phyloP scores from a whole-genome alignment of 345 rosid genomes.

The Brassica incana region DNA sequence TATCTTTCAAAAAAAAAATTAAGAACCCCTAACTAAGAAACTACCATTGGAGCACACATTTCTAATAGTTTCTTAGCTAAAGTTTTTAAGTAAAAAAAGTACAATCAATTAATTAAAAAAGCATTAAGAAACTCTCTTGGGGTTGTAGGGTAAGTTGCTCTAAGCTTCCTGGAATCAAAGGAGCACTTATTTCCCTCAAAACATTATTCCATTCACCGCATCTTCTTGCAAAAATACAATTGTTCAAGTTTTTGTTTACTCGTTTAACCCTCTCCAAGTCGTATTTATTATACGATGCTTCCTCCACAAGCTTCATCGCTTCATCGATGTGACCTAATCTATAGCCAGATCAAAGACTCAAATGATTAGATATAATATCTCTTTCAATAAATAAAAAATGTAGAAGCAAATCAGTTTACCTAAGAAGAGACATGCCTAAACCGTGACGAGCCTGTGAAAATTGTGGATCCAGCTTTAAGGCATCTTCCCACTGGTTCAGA shows the following conservation, averaged over 20 bases:
- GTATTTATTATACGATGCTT: not conserved
- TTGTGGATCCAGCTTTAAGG: constrained; percentile 75
- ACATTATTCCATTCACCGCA: constrained; percentile 65
- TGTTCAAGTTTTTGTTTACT: constrained; percentile 62
- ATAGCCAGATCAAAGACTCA: constrained; percentile 37
- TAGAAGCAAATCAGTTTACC: constrained; percentile 41
- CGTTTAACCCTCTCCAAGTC: not conserved
- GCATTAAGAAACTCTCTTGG: no score
- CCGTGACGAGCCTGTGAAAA: constrained; percentile 72
- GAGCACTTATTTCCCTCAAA: constrained; percentile 50
- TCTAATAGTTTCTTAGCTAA: no score
- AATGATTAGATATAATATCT: not conserved
- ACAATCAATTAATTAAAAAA: no score
- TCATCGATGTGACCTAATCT: constrained; percentile 85
- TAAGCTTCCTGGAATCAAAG: constrained; percentile 42
- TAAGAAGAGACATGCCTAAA: constrained; percentile 40
- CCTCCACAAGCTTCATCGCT: constrained; percentile 55
- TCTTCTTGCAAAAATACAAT: constrained; percentile 71
- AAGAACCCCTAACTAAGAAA: no score
- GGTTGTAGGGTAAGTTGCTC: no score
- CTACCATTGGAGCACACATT: no score
- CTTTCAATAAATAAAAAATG: not conserved
- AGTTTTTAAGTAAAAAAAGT: no score
- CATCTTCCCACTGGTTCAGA: constrained; percentile 73
- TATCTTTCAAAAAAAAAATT: no score